A percentile compares a stretch with the other conserved stretches of the same genome.
Evolutionary conservation across 2,329 filamentous ascomycete genomes (phyloP).

Genomic region (Penicillium hesseltinei): DNA sequence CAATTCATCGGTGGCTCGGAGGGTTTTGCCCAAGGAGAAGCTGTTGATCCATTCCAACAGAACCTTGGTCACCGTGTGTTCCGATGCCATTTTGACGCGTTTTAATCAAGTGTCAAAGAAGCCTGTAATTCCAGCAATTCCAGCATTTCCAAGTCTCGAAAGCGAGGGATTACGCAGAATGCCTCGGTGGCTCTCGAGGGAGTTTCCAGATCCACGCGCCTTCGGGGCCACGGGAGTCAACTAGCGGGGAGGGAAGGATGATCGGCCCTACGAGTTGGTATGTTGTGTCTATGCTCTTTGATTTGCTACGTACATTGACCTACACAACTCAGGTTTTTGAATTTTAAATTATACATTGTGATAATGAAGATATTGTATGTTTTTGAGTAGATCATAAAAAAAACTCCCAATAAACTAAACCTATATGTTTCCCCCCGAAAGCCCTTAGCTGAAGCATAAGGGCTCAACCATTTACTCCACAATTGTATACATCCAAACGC

Average conservation of each 20-base stretch:
- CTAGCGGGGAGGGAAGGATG: slow-evolving; percentile 20
- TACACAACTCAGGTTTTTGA: not conserved
- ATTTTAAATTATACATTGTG: not conserved
- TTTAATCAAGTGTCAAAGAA: slow-evolving; percentile 5
- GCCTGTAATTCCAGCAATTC: slow-evolving; percentile 8
- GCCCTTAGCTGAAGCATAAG: not conserved
- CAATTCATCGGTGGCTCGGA: slow-evolving; percentile 43
- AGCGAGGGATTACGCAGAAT: not conserved
- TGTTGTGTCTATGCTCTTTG: not conserved
- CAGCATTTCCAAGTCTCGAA: slow-evolving; percentile 18
- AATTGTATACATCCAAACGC: slow-evolving; percentile 3
- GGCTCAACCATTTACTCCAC: not conserved
- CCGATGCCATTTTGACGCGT: slow-evolving; percentile 41
- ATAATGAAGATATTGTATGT: not conserved
- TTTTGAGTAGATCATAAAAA: not conserved
- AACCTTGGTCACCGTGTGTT: slow-evolving; percentile 46
- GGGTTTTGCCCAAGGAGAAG: slow-evolving; percentile 44
- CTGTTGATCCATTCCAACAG: slow-evolving; percentile 50
- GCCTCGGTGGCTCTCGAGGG: slow-evolving; percentile 1
- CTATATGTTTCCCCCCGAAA: not conserved
- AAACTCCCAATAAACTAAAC: not conserved
- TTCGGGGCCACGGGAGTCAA: slow-evolving; percentile 14
- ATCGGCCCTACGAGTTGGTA: slow-evolving; percentile 8
- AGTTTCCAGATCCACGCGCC: slow-evolving; percentile 27
- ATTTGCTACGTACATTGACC: not conserved